Conservation (phyloP, 1,284 basidiomycete genomes). For the Malassezia dermatis region DNA sequence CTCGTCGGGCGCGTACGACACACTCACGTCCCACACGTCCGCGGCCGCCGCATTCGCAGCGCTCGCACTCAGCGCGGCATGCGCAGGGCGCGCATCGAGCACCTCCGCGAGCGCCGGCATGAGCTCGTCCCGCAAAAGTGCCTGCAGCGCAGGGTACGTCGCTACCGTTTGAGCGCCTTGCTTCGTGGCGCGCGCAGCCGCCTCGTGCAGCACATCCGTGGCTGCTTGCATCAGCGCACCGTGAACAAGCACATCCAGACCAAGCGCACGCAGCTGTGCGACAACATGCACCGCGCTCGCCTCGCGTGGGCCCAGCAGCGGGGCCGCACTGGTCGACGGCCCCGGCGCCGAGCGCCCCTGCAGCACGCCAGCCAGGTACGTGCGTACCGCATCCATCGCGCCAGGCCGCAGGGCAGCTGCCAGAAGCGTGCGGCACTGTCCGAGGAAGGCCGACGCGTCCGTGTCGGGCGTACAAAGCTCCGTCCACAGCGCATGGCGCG, state of each 20-base stretch:
- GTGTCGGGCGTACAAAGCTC: not conserved
- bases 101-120: conserved; percentile 8
- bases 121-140: conserved; percentile 6
- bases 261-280: conserved; percentile 13
- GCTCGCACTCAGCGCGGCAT: not conserved
- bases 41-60: not conserved
- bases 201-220: conserved; percentile 4
- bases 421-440: conserved; percentile 4
- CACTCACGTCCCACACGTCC: conserved; percentile 15
- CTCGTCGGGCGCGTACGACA: conserved; percentile 7
- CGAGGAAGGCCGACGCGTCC: not conserved
- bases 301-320: not conserved
- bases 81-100: conserved; percentile 6
- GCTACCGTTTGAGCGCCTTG: not conserved
- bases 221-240: conserved; percentile 6
- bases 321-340: not conserved
- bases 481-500: conserved; percentile 1
- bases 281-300: conserved; percentile 1
- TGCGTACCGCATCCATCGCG: conserved; percentile 1
- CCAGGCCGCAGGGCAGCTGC: conserved; percentile 1
- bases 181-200: conserved; percentile 1
- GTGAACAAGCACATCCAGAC: conserved; percentile 11
- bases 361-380: conserved; percentile 2
- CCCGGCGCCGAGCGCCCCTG: not conserved
- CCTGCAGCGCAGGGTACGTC: conserved; percentile 5